Base-by-base conservation (phyloP, 371 early-diverging fungal genomes). In the Fennellomyces sp. region DNA sequence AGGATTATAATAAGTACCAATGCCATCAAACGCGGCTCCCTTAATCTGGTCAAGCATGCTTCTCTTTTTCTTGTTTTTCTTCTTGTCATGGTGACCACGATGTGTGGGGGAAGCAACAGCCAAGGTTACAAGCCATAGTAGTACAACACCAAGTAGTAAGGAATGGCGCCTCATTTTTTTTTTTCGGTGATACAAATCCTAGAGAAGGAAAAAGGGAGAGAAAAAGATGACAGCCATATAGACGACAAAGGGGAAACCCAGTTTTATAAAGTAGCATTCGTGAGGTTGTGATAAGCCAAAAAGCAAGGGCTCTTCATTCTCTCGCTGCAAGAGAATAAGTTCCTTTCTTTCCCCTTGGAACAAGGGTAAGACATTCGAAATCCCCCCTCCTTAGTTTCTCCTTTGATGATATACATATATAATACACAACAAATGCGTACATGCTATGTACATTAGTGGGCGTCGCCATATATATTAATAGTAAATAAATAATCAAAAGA, bases 1-100 rank as follows among this genome's bases (percentile, higher is more conserved):
- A 0, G 70, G 68, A 30, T 62, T 36, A 47, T 78, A 78, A 58
- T 63, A 74, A 3, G 78, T 74, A 1, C 70, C 72, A 23, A 33
- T 29, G 10, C 78, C 78, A 60, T 19, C 19, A 2, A 13, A 26
- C 5, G 23, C 33, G 17, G 35, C 38, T 7, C 54, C 54, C 0
- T 36, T 39, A 15, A 35, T 25, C 15, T 15, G 12, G 13, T 25
- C 26, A 27, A 53, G 15, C 2, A 33, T 29, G 15, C 54, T 15
- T 27, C 19, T 38, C 23, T 45, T 45, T 21, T 45, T 4, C 10
- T 45, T 45, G 19, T 23, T 42, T 21, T 42, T 45, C 45, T 45
- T 45, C n/a, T 45, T 45, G n/a, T 45, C 45, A 3, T 23, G 0
- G 0, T 45, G 17, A 15, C 23, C n/a, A 15, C 5, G 5, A 21